Base-by-base conservation (phyloP, 257 asterid genomes). In the Asclepias syriaca region DNA sequence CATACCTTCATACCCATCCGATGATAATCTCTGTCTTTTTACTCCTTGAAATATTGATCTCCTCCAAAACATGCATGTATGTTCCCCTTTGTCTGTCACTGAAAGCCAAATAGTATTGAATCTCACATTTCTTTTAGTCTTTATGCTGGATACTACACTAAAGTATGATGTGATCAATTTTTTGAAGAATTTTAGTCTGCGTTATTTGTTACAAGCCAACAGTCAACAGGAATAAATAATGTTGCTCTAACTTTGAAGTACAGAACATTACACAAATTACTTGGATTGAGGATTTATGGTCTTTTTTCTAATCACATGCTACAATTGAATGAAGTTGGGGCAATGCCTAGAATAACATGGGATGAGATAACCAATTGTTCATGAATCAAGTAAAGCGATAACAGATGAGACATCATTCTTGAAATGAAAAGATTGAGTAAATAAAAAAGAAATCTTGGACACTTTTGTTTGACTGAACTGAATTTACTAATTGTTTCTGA, bases 21-120 rank as follows among this genome's bases (percentile, higher is more conserved):
- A 54, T 56, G 88, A 69, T 43, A 77, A 72, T 78, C 77, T 81
- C 77, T 85, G 78, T 70, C 81, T 84, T 80, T 87, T 86, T 54
- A 37, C 79, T 53, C 78, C 86, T 49, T 81, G 79, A 64, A 69
- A 82, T 56, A 68, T 77, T 2, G 84, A 73, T 56, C 78, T 81
- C 71, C 72, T 73, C 81, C 82, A 18, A 70, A 74, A 67, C 55
- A 80, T 60, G 48, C 72, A 81, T 37, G 79, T 39, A 29, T 72
- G 80, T 71, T 82, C 81, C 56, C 72, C 82, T 72, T 74, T 82
- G 69, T 69, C 87, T 75, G 83, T 67, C 56, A 27, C 61, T 50
- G 43, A 63, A 49, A 54, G 40, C 57, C 56, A 70, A 56, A 55
- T 39, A 19, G 8, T 39, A 39, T 48, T 21, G 43, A 55, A 3